Base-by-base conservation (phyloP, 176 grass and related monocot genomes). In the Paspalum vaginatum region DNA sequence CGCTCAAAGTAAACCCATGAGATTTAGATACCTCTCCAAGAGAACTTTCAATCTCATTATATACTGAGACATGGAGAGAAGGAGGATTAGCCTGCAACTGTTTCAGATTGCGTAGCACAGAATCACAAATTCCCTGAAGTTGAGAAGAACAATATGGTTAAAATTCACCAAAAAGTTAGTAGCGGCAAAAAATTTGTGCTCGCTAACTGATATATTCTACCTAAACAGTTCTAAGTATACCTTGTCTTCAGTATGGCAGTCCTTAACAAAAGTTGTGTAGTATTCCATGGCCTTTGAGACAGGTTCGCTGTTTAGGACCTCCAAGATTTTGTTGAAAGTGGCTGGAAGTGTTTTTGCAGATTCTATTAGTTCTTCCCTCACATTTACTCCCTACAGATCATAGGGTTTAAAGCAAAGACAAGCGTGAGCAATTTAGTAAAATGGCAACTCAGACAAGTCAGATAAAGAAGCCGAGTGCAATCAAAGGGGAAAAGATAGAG, bases 161-260 rank as follows among this genome's bases (percentile, higher is more conserved):
- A 80, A 40, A 67, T 74, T 73, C 39, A 79, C 17, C 13, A 83
- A 21, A 18, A 76, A 49, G 5, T 42, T 71, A 64, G 13, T 80
- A 73, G 25, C 20, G 61, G 65, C 49, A 63, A 56, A 50, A 77
- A 58, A 17, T 77, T 43, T 77, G 27, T 22, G 42, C 14, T 51
- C 55, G 65, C 5, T 39, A 66, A 25, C 8, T 77, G 26, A 76
- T 89, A 72, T 25, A n/a, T 67, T 75, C 21, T 49, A 70, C 1
- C 21, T 49, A 70, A 0, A 12, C 40, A 48, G 13, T 61, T 41
- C 11, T 75, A 21, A 47, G 41, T 14, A 60, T 84, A 97, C 94
- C 91, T 92, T 93, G 88, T 97, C 87, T 68, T 97, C 91, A 44
- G 91, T 86, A 86, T 95, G 96, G 75, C 90, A 94, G 38, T 95